phyloP scores from a whole-genome alignment of 2,329 filamentous ascomycete species.

The Phialemoniopsis sp. region DNA sequence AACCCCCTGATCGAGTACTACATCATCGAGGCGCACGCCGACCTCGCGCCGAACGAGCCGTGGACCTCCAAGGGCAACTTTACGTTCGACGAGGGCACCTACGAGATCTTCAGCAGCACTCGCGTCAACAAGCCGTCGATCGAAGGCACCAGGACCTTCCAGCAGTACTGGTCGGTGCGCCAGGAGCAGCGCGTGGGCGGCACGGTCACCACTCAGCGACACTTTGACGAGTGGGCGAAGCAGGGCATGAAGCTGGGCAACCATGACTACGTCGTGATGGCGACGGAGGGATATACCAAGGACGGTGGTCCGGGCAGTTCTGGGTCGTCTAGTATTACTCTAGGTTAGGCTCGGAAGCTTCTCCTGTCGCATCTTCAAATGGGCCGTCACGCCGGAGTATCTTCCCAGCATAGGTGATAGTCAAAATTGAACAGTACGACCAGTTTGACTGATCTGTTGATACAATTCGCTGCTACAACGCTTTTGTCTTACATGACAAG shows the following conservation, averaged over 20 bases:
- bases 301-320: too few species aligned
- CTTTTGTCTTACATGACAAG: too few species aligned
- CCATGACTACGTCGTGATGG: conserved; percentile 49
- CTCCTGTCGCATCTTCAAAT: too few species aligned
- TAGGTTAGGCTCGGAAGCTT: too few species aligned
- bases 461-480: too few species aligned
- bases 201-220: conserved; percentile 44
- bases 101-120: conserved; percentile 44
- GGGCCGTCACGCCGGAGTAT: too few species aligned
- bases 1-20: conserved; percentile 55
- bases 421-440: too few species aligned
- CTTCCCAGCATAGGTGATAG: too few species aligned
- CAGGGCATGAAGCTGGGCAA: conserved; percentile 42
- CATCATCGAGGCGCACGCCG: conserved; percentile 48
- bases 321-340: too few species aligned
- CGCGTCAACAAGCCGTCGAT: conserved; percentile 48
- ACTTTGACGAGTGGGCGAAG: conserved; percentile 50
- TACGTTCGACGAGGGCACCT: conserved; percentile 44
- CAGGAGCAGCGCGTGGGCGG: conserved; percentile 44
- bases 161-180: conserved; percentile 48
- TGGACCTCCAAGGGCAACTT: conserved; percentile 45
- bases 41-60: conserved; percentile 41
- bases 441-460: too few species aligned
- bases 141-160: conserved; percentile 48
- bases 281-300: conserved; percentile 42